Base-by-base conservation (phyloP, 2,329 filamentous ascomycete species). In the Aspergillus fijiensis region DNA sequence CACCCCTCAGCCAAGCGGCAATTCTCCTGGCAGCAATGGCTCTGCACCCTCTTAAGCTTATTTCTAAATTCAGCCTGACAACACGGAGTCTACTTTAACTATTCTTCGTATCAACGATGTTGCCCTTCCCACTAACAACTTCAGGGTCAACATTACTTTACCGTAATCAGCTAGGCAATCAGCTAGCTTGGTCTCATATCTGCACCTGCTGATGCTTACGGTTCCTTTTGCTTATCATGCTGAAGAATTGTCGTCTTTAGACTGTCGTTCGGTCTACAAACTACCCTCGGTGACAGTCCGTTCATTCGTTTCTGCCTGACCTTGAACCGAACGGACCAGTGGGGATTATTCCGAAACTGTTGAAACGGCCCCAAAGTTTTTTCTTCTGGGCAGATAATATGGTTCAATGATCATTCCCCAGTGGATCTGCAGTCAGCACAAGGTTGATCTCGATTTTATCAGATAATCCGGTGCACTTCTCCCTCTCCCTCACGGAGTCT, bases 371-470 rank as follows among this genome's bases (percentile, higher is more conserved):
- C 45, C 42, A 55, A 49, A 6, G 53, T 29, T 33, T 55, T 31
- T 31, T n/a, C n/a, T n/a, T 2, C 16, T 14, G 11, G 48, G 33
- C n/a, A 39, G 29, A 23, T 35, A 49, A 55, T 42, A 45, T 55
- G 53, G 45, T 49, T 55, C 42, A 33, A 47, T 27, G 33, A 35
- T 35, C 33, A 16, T 29, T 29, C 9, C 6, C 6, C 42, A 5
- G 53, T 55, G 53, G 53, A 55, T 29, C 33, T 35, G 33, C 33
- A 35, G 33, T 35, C 53, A 49, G 25, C 53, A 10, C 53, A 55
- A 45, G 39, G 23, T 25, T 48, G 19, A 33, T 55, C 42, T 25
- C 42, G 45, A 48, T 55, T 50, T 50, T 10, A n/a, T 29, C 52
- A 25, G 11, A 23, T 27, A 55, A 23, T 31, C 27, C 47, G 52